Conservation (phyloP, 441 rosid species). For the Jatropha multifida region DNA sequence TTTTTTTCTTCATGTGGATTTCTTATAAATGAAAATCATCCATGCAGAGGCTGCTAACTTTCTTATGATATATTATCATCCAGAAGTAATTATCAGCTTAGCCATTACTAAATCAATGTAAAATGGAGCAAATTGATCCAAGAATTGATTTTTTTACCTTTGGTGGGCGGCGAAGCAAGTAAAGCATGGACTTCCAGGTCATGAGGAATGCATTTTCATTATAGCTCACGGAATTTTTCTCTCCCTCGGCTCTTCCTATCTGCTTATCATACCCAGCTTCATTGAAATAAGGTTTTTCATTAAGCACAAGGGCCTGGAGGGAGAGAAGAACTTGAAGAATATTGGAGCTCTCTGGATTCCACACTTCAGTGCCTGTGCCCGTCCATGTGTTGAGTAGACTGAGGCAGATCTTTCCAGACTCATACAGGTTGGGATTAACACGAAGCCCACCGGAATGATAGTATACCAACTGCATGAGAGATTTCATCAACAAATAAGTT, state of each 20-base stretch:
- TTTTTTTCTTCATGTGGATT: too few species aligned
- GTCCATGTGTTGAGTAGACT: slow-evolving; percentile 93
- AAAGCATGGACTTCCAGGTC: slow-evolving; percentile 89
- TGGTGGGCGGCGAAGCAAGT: slow-evolving; percentile 65
- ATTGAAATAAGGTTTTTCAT: slow-evolving; percentile 92
- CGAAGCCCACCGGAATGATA: slow-evolving; percentile 91
- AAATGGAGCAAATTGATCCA: background rate
- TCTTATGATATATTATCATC: background rate
- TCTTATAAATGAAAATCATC: background rate
- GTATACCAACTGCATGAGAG: slow-evolving; percentile 62
- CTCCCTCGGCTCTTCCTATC: slow-evolving; percentile 84
- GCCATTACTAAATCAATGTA: background rate
- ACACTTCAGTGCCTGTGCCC: slow-evolving; percentile 81
- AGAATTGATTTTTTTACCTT: slow-evolving; percentile 47
- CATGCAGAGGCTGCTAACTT: background rate
- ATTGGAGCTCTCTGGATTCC: slow-evolving; percentile 76
- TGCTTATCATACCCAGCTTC: slow-evolving; percentile 94
- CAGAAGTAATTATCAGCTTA: background rate
- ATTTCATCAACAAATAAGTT: background rate
- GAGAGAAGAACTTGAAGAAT: slow-evolving; percentile 94
- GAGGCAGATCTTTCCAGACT: slow-evolving; percentile 88
- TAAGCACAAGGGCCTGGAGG: slow-evolving; percentile 93
- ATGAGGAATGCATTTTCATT: slow-evolving; percentile 81
- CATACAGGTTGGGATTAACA: slow-evolving; percentile 85
- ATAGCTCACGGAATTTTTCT: slow-evolving; percentile 81